These are phyloP conservation scores for Lithohypha guttulata DNA, from an alignment of 2,329 filamentous ascomycete species.

Conservation along the genomic window DNA sequence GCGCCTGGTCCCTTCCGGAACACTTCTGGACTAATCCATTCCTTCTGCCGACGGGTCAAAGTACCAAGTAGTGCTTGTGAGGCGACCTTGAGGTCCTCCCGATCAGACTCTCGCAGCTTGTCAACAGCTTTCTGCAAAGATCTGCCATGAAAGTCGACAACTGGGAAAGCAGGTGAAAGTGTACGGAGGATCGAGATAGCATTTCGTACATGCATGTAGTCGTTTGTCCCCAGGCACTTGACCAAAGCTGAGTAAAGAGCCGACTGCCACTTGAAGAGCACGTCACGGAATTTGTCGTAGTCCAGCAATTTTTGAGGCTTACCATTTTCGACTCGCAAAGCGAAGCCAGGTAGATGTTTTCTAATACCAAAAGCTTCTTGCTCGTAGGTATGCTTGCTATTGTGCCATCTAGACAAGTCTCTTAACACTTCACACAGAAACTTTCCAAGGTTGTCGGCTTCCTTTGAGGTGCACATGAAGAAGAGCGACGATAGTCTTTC, in stretches of 20 bases:
- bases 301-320: conserved; percentile 63
- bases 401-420: conserved; percentile 77
- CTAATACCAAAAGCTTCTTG: conserved; percentile 64
- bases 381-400: conserved; percentile 63
- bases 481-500: conserved; percentile 73
- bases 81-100: conserved; percentile 40
- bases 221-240: conserved; percentile 65
- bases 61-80: conserved; percentile 40
- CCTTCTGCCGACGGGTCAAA: conserved; percentile 38
- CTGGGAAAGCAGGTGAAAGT: conserved; percentile 72
- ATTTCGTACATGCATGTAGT: conserved; percentile 98
- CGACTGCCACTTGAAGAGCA: conserved; percentile 85
- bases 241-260: conserved; percentile 70
- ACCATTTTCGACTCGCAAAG: conserved; percentile 60
- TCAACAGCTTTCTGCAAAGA: conserved; percentile 35
- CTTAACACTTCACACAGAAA: conserved; percentile 75
- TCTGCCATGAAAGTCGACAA: conserved; percentile 73
- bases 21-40: conserved; percentile 38
- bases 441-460: conserved; percentile 84
- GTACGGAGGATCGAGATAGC: conserved; percentile 80
- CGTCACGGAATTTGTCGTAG: conserved; percentile 73
- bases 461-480: conserved; percentile 78
- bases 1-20: conserved; percentile 27
- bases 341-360: conserved; percentile 65
- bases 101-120: conserved; percentile 33